Evolutionary conservation across 2,329 filamentous ascomycete genomes (phyloP), one percentile per base, ranked within the genome.

Genomic region (Monosporascus sp.): DNA sequence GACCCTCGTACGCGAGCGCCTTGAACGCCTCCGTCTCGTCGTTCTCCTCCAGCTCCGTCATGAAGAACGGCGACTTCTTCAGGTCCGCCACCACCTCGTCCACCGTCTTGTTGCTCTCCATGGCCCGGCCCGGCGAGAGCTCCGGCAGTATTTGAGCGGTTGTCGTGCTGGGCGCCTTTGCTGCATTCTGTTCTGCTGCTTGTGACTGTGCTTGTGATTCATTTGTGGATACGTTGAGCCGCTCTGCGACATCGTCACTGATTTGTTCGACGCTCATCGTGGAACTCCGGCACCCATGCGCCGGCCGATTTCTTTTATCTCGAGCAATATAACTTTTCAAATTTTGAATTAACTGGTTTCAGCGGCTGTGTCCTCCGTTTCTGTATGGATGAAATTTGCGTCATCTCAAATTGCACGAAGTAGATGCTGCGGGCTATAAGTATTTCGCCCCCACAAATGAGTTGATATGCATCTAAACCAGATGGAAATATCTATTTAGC

Each of bases 1-100:
- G 92, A 20, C 94, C 95, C 74, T 99, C 94, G 68, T 97, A 96
- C 31, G 90, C 90, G 39, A 99, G 76, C 0, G 94, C 93, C 67
- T 89, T 88, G 55, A 99, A 79, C 1, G 94, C 95, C 62, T 95
- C 91, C 1, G 96, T 77, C 60, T 89, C 85, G 56, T 87, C 78
- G 65, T 96, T 96, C 58, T 95, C 88, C 62, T 89, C 89, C 36
- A 97, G 79, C 60, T 89, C 86, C 31, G 91, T 97, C 94, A 99
- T 99, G 78, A 99, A 99, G 38, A 99, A 80, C 6, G 94, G 94
- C 34, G 77, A 81, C 66, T 77, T 76, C 68, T 82, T 82, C 42
- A 84, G 70, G 48, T 84, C 81, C 9, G 76, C 76, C 52, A 79
- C 68, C 36, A 83, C 75, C 61, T 84, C 80, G 38, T 81, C 79